A percentile compares a stretch with the other conserved stretches of the same genome.
These are phyloP conservation scores for Kitagawia praeruptora DNA, from an alignment of 129 eudicot species.

Conservation along the genomic window DNA sequence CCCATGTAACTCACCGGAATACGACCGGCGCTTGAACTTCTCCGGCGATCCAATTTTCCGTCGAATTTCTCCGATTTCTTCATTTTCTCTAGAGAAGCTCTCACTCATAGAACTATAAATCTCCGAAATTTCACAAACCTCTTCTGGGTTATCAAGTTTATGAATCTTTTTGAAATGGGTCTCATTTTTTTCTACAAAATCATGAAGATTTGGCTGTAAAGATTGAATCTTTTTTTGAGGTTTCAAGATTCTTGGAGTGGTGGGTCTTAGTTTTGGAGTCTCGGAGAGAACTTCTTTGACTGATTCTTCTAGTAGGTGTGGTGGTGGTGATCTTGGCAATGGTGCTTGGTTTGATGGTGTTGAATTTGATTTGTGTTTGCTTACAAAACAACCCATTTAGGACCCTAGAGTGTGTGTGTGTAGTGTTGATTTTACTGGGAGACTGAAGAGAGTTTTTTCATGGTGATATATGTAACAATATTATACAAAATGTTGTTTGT, in stretches of 20 bases:
- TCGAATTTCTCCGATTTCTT: constrained; percentile 16
- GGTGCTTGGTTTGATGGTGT: constrained; percentile 11
- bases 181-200: constrained; percentile 5
- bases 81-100: constrained; percentile 22
- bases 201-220: constrained; percentile 14
- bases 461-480: not conserved
- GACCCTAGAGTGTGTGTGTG: not conserved
- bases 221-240: constrained; percentile 21
- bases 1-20: constrained; percentile 29
- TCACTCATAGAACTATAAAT: constrained; percentile 45
- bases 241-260: constrained; percentile 14
- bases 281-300: constrained; percentile 66
- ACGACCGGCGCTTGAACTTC: constrained; percentile 26
- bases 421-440: not conserved
- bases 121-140: constrained; percentile 37
- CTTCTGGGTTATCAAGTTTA: constrained; percentile 8
- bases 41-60: constrained; percentile 38
- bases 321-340: constrained; percentile 27
- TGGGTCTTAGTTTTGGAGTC: constrained; percentile 28
- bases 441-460: no score
- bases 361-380: constrained; percentile 22
- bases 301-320: constrained; percentile 38
- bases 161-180: constrained; percentile 10
- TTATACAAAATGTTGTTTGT: no score
- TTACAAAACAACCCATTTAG: constrained; percentile 48